Conservation (phyloP, 2,329 filamentous ascomycete species). For the Colletotrichum sp. region DNA sequence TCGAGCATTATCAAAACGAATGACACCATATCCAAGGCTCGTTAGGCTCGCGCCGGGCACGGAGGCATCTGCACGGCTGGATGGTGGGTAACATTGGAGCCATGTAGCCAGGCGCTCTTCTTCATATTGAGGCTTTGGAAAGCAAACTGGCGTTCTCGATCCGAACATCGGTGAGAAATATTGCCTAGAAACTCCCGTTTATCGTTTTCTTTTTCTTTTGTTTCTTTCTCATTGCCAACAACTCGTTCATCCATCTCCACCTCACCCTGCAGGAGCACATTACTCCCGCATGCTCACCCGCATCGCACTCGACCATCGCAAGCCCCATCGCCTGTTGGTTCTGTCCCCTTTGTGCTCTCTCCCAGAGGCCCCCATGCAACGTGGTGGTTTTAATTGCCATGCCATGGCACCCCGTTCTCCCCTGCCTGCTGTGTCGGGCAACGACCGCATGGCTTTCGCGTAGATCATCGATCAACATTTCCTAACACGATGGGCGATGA, state of each 20-base stretch:
- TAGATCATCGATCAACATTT: not conserved
- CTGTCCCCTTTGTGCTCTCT: not conserved
- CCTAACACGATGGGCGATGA: not conserved
- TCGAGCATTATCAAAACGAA: not conserved
- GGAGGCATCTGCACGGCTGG: not conserved
- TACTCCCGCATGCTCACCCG: not conserved
- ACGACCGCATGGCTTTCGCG: not conserved
- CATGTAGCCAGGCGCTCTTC: not conserved
- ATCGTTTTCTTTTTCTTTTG: not conserved
- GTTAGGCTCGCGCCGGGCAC: not conserved
- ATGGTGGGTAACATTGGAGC: not conserved
- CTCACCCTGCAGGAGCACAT: not conserved
- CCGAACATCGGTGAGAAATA: not conserved
- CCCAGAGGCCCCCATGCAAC: not conserved
- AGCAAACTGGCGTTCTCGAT: not conserved
- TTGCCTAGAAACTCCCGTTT: not conserved
- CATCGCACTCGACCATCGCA: not conserved
- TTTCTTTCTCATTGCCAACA: not conserved
- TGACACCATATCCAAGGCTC: not conserved
- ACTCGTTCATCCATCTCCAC: not conserved
- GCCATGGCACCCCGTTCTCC: not conserved
- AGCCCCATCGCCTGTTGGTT: not conserved
- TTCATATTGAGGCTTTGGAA: not conserved
- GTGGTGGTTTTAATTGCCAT: not conserved
- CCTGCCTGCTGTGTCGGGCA: not conserved